Conservation (phyloP, 73 alveolate genomes). For the Paramecium biaurelia region DNA sequence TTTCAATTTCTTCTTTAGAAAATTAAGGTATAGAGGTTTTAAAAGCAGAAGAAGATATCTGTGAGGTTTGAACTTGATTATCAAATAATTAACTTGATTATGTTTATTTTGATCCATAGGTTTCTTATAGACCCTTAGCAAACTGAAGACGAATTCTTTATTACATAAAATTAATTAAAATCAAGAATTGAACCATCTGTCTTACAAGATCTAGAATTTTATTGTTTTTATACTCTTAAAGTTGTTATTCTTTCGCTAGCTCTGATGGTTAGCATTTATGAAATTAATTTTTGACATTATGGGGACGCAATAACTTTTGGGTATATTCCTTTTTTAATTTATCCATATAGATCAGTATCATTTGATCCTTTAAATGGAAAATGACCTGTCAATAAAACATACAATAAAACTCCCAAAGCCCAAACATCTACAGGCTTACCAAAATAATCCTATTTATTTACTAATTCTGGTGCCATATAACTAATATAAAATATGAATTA, state of each 20-base stretch:
- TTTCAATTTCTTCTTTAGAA: neutral
- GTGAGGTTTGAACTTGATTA: neutral
- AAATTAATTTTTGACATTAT: neutral
- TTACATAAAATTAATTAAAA: constrained; percentile 9
- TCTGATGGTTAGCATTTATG: constrained; percentile 12
- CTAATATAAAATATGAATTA: neutral
- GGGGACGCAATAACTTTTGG: neutral
- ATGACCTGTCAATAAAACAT: constrained; percentile 66
- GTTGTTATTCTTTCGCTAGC: constrained; percentile 4
- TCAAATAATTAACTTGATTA: neutral
- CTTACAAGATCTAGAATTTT: constrained; percentile 13
- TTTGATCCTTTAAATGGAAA: constrained; percentile 69
- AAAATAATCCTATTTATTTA: constrained; percentile 68
- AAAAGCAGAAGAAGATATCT: neutral
- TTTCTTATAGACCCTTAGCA: neutral
- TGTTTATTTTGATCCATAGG: neutral
- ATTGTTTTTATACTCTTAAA: neutral
- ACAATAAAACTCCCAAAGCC: constrained; percentile 74
- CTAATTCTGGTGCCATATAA: constrained; percentile 83
- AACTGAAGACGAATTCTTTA: neutral
- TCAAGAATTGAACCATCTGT: constrained; percentile 50
- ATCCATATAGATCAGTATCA: constrained; percentile 63
- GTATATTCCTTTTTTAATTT: constrained; percentile 70
- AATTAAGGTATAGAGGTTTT: neutral
- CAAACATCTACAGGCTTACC: constrained; percentile 80